Evolutionary conservation across 163 green algal genomes (phyloP).

Genomic region (Chlorella variabilis): DNA sequence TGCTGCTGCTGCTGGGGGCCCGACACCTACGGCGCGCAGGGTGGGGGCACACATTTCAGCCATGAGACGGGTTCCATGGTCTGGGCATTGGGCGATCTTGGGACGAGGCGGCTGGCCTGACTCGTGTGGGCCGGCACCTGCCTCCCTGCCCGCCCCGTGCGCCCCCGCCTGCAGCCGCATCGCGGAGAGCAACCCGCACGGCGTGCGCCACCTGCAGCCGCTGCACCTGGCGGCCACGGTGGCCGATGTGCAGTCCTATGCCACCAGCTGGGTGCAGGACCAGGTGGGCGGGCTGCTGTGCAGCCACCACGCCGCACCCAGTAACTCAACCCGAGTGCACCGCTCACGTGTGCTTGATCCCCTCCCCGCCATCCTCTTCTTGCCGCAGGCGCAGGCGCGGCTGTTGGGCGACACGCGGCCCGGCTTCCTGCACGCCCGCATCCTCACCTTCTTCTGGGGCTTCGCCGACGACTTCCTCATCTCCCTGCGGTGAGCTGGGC

Average conservation of each 20-base stretch:
- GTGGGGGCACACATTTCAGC: no score
- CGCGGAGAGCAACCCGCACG: constrained; percentile 31
- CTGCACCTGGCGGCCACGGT: constrained; percentile 35
- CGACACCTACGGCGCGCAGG: no score
- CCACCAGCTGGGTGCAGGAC: not conserved
- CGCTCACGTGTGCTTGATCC: no score
- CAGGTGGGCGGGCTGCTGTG: no score
- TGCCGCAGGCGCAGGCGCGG: not conserved
- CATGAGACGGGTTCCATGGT: no score
- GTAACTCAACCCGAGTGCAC: no score
- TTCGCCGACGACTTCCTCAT: constrained; percentile 57
- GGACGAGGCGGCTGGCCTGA: no score
- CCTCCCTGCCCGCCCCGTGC: no score
- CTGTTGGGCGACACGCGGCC: not conserved
- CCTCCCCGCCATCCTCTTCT: not conserved
- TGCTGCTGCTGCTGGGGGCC: no score
- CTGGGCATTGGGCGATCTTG: no score
- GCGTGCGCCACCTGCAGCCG: constrained; percentile 19
- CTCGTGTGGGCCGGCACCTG: no score
- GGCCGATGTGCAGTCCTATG: constrained; percentile 3
- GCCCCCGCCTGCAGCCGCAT: constrained; percentile 36
- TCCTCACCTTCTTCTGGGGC: constrained; percentile 47
- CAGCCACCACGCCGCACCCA: no score
- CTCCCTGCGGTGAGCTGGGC: constrained; percentile 36
- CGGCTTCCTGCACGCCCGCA: constrained; percentile 50